A percentile compares a stretch with the other conserved stretches of the same genome.
Evolutionary conservation across 257 asterid species (phyloP).

Genomic region (Ajuga chamaepitys): DNA sequence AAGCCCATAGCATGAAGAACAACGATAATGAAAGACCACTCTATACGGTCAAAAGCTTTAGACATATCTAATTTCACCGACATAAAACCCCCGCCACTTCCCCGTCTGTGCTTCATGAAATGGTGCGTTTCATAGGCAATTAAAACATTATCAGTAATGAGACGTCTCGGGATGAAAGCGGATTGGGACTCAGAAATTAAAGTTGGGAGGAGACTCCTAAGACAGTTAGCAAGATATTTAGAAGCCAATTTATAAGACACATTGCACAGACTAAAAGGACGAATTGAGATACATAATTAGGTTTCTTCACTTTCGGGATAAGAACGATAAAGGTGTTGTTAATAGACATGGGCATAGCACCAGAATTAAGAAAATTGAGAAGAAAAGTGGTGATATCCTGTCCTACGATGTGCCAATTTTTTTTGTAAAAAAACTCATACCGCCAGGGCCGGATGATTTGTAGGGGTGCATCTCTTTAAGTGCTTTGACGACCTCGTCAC

Average conservation of each 20-base stretch:
- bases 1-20: not conserved
- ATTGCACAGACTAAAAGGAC: not conserved
- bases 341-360: not conserved
- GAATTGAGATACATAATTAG: not conserved
- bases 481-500: not conserved
- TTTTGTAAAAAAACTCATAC: not conserved
- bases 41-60: not conserved
- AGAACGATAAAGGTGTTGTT: not conserved
- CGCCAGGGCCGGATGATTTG: not conserved
- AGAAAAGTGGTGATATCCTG: not conserved
- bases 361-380: not conserved
- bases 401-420: not conserved
- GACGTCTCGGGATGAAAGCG: not conserved
- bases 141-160: not conserved
- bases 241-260: not conserved
- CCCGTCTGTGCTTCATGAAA: not conserved
- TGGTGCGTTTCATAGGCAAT: not conserved
- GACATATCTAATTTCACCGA: not conserved
- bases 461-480: not conserved
- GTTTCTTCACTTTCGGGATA: not conserved
- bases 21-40: not conserved
- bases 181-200: not conserved
- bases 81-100: not conserved
- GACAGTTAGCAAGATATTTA: not conserved
- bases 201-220: not conserved